Evolutionary conservation across 2,329 filamentous ascomycete species (phyloP).

Genomic region (Fusarium sp.): DNA sequence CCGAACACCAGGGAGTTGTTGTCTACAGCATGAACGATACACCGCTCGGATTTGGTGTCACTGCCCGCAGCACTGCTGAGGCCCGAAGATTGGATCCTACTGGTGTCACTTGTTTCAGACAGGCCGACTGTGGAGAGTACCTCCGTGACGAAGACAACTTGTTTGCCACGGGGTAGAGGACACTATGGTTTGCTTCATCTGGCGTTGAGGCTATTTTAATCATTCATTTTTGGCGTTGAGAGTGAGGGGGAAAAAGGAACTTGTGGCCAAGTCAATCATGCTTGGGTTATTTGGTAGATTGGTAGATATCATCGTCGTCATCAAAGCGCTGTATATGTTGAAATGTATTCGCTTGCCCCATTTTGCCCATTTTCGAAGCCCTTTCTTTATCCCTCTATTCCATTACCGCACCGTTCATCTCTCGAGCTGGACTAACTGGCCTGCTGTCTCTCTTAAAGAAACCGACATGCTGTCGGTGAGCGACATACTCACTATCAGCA

Average conservation of each 20-base stretch:
- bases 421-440: conserved; percentile 58
- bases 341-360: conserved; percentile 33
- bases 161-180: conserved; percentile 61
- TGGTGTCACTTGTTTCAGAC: conserved; percentile 86
- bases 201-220: conserved; percentile 42
- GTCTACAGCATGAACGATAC: conserved; percentile 93
- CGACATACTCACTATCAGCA: conserved; percentile 94
- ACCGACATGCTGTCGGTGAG: conserved; percentile 86
- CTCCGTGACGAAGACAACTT: conserved; percentile 81
- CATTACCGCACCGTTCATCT: conserved; percentile 34
- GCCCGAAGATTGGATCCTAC: conserved; percentile 88
- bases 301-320: conserved; percentile 32
- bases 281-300: conserved; percentile 38
- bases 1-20: conserved; percentile 91
- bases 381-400: conserved; percentile 18
- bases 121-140: conserved; percentile 95
- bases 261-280: conserved; percentile 23
- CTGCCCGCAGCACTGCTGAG: conserved; percentile 86
- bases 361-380: conserved; percentile 15
- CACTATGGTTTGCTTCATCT: conserved; percentile 12
- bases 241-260: conserved; percentile 26
- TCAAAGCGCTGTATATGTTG: conserved; percentile 35
- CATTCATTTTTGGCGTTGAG: conserved; percentile 37
- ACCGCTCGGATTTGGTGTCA: conserved; percentile 92
- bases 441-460: conserved; percentile 69